Evolutionary conservation across 2,329 filamentous ascomycete genomes (phyloP).

Genomic region (Diaporthe amygdali): DNA sequence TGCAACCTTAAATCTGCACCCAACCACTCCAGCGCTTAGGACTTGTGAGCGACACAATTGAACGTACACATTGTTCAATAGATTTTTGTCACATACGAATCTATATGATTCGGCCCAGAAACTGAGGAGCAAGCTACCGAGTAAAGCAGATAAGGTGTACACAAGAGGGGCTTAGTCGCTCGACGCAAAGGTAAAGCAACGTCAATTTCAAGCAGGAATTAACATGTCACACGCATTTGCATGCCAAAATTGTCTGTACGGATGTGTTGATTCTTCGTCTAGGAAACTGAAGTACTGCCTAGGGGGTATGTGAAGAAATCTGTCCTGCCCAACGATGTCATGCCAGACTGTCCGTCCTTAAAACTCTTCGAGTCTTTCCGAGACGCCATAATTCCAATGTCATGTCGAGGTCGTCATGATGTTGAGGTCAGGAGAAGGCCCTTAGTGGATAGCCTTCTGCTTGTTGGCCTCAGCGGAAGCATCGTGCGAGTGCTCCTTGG

Average conservation of each 20-base stretch:
- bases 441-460: constrained; percentile 44
- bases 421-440: neutral
- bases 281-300: constrained; percentile 30
- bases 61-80: too few relatives aligned
- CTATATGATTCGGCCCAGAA: too few relatives aligned
- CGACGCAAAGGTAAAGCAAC: neutral
- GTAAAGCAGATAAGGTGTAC: too few relatives aligned
- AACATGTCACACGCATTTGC: neutral
- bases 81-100: too few relatives aligned
- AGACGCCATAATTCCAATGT: constrained; percentile 11
- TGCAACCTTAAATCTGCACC: neutral
- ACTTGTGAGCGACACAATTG: too few relatives aligned
- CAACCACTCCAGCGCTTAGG: too few relatives aligned
- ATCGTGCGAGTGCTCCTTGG: constrained; percentile 36
- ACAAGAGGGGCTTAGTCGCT: too few relatives aligned
- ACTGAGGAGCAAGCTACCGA: too few relatives aligned
- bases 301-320: constrained; percentile 36
- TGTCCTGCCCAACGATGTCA: neutral
- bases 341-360: constrained; percentile 12
- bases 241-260: neutral
- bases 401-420: constrained; percentile 11
- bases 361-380: neutral
- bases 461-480: constrained; percentile 44
- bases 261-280: constrained; percentile 31
- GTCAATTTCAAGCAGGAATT: neutral